Evolutionary conservation across 371 early-diverging fungal genomes (phyloP), one percentile per base, ranked within the genome.

Genomic region (Mortierella sp.): DNA sequence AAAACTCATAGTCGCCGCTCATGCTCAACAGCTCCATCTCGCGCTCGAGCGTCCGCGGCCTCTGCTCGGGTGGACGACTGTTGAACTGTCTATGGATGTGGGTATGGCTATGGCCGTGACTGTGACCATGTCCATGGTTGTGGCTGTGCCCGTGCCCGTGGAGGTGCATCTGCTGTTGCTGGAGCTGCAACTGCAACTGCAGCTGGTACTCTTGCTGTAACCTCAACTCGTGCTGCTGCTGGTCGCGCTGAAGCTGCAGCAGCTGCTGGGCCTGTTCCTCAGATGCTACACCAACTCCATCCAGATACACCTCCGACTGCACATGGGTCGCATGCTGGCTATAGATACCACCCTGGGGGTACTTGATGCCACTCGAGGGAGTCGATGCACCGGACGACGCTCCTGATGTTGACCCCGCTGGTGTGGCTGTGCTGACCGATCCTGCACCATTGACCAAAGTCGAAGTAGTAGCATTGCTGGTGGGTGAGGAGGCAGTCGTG

Each of bases 1-100:
- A 79, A 63, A 76, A 76, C 65, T 75, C 70, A 61, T 76, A 76
- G 52, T 80, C 80, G 16, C 80, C 76, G n/a, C 80, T 80, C 77
- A 80, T 73, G 44, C 81, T 76, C 4, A 80, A 67, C 13, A 80
- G 64, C 48, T 80, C 81, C 81, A 80, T 80, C 44, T 80, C 81
- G 10, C 74, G 66, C 39, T 80, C 81, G 19, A 80, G 53, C 4
- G 81, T 73, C 43, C 77, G 52, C 22, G 81, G 81, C 9, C 77
- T 73, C 47, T n/a, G 63, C 67, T 70, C 73, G 11, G 64, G 67
- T 10, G 44, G 64, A 9, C 47, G 52, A n/a, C 55, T 50, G 34
- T 68, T 53, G 13, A 43, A 64, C 64, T 50, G 73, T 13, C 34
- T 45, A 34, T 69, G 69, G 64, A 44, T 68, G n/a, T 45, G 64